A percentile compares a stretch with the other conserved stretches of the same genome.
Evolutionary conservation across 202 grass and related monocot species (phyloP).

Genomic region (Elaeis oleifera): DNA sequence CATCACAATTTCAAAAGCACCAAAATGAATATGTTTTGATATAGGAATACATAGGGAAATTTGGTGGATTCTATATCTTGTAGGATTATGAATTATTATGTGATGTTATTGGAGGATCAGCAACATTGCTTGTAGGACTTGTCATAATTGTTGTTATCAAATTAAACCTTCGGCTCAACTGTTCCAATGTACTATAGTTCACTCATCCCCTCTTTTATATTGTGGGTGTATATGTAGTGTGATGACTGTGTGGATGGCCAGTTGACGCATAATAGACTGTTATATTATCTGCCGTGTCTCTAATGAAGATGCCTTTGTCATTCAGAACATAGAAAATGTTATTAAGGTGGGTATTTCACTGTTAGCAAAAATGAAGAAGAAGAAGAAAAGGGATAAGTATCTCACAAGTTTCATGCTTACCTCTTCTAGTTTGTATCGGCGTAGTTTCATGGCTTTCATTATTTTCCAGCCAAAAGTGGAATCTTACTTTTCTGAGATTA

Average conservation of each 20-base stretch:
- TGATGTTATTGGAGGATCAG: no score
- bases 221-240: neutral
- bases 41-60: no score
- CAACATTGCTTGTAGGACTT: no score
- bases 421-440: neutral
- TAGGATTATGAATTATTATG: no score
- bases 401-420: neutral
- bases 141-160: no score
- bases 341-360: slow-evolving; percentile 4
- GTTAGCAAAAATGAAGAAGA: no score
- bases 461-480: slow-evolving; percentile 11
- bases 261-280: slow-evolving; percentile 11
- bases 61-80: no score
- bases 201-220: neutral
- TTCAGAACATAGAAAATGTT: slow-evolving; percentile 14
- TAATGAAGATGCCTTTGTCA: slow-evolving; percentile 10
- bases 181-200: no score
- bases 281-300: slow-evolving; percentile 18
- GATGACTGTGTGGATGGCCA: neutral
- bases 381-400: no score
- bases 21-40: no score
- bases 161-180: no score
- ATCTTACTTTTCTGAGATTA: slow-evolving; percentile 18
- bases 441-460: neutral
- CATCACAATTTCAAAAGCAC: no score